phyloP scores from a whole-genome alignment of 2,329 filamentous ascomycete species.

The Curvularia lunata region DNA sequence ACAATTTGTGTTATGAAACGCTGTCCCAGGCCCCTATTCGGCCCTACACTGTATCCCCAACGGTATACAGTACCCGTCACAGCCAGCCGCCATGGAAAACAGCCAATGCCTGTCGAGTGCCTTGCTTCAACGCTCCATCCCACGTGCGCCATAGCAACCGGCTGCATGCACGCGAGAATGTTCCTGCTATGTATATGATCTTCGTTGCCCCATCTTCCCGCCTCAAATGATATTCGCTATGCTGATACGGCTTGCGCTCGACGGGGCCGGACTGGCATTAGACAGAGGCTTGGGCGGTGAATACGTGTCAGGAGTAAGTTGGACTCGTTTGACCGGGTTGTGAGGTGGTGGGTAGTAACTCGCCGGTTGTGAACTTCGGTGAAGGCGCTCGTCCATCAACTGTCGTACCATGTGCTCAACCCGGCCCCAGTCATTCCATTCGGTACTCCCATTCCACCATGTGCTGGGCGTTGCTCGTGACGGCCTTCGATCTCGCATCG shows the following conservation, averaged over 20 bases:
- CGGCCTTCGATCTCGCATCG: slow-evolving; percentile 53
- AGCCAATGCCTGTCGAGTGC: not conserved
- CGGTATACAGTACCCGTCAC: not conserved
- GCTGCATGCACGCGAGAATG: not conserved
- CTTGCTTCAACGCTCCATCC: not conserved
- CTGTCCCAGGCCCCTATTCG: not conserved
- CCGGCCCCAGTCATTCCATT: slow-evolving; percentile 82
- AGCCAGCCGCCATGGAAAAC: not conserved
- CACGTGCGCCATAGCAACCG: not conserved
- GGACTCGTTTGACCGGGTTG: slow-evolving; percentile 47
- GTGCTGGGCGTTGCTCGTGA: slow-evolving; percentile 59
- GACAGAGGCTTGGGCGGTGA: slow-evolving; percentile 28
- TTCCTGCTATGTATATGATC: not conserved
- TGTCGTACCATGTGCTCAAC: slow-evolving; percentile 69
- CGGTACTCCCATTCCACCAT: slow-evolving; percentile 63
- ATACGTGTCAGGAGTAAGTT: slow-evolving; percentile 37
- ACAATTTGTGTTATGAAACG: not conserved
- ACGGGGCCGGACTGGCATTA: slow-evolving; percentile 36
- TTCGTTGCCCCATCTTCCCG: not conserved
- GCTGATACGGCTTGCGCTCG: slow-evolving; percentile 54
- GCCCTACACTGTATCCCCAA: not conserved
- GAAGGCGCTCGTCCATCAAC: slow-evolving; percentile 58
- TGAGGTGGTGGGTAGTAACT: slow-evolving; percentile 48
- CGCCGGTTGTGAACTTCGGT: slow-evolving; percentile 29
- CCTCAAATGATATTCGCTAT: slow-evolving; percentile 53